Evolutionary conservation across 1,284 basidiomycete genomes (phyloP), one percentile per base, ranked within the genome.

Genomic region (Coniophora puteana): DNA sequence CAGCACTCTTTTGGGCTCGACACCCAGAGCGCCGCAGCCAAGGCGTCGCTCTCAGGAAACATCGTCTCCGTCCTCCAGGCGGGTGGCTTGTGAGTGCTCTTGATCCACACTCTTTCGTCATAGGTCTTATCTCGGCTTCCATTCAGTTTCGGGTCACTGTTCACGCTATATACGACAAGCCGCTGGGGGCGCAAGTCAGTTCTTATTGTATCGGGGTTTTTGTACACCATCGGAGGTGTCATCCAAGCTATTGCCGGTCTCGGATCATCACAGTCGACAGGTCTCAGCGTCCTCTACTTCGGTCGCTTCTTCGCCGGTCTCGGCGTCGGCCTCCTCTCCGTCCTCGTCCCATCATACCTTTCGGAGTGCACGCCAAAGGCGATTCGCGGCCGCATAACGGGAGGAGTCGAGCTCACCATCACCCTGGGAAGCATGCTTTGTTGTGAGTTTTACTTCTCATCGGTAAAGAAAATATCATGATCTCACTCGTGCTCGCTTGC

Each of bases 21-120:
- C 39, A 58, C 65, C 35, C 57, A 64, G 46, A 60, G 58, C 14
- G 37, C 60, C 4, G 41, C 56, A 21, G 55, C 61, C 20, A 47
- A 53, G 5, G 69, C 72, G 0, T 43, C 62, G 34, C 49, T 76
- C 25, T 69, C 55, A 33, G 74, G 74, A 3, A 78, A 81, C 53
- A 72, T 82, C 35, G 79, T 81, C 12, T 68, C 76, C 6, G 66
- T 80, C 21, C 56, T 80, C 10, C 78, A 80, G 46, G 78, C 66
- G 8, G 76, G 77, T 3, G 72, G 66, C 46, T 74, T 81, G 76
- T 81, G 61, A 46, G 79, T 69, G 18, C 33, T 49, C 55, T 14
- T 39, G 55, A 18, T 38, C 46, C 25, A 46, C 48, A 14, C n/a
- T 11, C 20, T 13, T 13, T 27, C 26, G 26, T 27, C 26, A 27